phyloP scores from a whole-genome alignment of 2,329 filamentous ascomycete species.

The Aspergillus carbonarius region DNA sequence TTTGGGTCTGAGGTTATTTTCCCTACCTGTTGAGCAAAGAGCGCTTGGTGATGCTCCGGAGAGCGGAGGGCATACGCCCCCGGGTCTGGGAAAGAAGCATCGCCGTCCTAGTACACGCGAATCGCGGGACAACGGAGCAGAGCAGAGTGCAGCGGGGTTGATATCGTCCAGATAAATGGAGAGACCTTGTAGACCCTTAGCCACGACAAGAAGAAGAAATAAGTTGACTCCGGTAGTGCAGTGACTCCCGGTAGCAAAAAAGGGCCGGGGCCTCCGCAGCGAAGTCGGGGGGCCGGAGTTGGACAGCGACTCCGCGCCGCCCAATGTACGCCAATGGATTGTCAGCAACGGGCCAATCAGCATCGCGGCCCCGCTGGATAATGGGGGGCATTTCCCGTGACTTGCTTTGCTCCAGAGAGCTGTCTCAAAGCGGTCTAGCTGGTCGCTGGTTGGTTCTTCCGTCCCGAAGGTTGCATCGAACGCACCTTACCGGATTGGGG shows the following conservation, averaged over 20 bases:
- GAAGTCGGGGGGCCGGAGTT: conserved; percentile 10
- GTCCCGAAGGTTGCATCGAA: not conserved
- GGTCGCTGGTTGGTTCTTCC: not conserved
- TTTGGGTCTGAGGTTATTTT: conserved; percentile 2
- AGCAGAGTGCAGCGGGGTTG: not conserved
- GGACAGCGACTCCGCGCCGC: conserved; percentile 1
- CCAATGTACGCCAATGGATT: conserved; percentile 4
- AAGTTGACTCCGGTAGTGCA: not conserved
- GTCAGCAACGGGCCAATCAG: conserved; percentile 2
- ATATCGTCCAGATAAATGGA: not conserved
- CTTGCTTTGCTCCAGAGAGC: not conserved
- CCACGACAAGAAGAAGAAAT: not conserved
- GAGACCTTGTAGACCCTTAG: not conserved
- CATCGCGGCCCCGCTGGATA: not conserved
- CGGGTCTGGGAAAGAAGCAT: conserved; percentile 21
- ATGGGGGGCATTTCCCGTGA: not conserved
- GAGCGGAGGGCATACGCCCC: conserved; percentile 27
- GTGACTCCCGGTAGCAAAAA: conserved; percentile 6
- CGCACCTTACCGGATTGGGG: not conserved
- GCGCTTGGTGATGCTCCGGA: conserved; percentile 25
- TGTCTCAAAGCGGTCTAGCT: not conserved
- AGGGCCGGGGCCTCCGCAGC: conserved; percentile 6
- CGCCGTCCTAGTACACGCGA: conserved; percentile 1
- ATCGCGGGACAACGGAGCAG: not conserved
- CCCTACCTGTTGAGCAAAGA: conserved; percentile 1